Base-by-base conservation (phyloP, 2,329 filamentous ascomycete species). In the Colletotrichum euphorbiae region DNA sequence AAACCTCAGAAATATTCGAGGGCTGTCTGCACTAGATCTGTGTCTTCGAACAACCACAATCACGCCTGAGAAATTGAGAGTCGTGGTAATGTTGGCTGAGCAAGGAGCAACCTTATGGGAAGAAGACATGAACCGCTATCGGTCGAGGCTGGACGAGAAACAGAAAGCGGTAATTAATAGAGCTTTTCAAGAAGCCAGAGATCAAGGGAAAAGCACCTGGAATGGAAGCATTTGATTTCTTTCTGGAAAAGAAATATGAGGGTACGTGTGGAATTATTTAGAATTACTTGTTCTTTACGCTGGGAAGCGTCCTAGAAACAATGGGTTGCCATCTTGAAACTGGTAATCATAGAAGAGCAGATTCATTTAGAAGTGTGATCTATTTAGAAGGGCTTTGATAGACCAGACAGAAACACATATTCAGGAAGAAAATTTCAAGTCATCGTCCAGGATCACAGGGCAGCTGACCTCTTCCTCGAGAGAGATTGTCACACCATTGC, bases 1-100 rank as follows among this genome's bases (percentile, higher is more conserved):
- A 0, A 78, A 80, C 11, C 61, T 70, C 3, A 61, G 70, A 12
- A 69, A 69, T 4, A 15, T 31, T 3, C 52, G 36, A 2, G 40
- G 54, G 7, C 13, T 45, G 6, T 69, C 66, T 2, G 46, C 61
- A 9, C 7, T 69, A 9, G 66, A 69, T 19, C 36, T 69, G 2
- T 69, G 66, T n/a, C 12, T 69, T 11, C 33, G 40, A 8, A 60
- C 62, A 3, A 42, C 48, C n/a, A 45, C 45, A 17, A 8, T 66
- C 9, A 57, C 46, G 3, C 15, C 38, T 3, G 66, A 60, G 15
- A 69, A 57, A 21, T 33, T 69, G 13, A 48, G 36, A 17, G 31
- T 69, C 0, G 57, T 55, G 2, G 33, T 60, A 2, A 11, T 66
- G 12, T 13, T 69, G 13, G 54, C 48, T 8, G 38, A 9, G 12